Percentiles rank a stretch among this genome's conserved stretches.
Evolutionary conservation across 371 early-diverging fungal species (phyloP).

Genomic region (Mortierella sp.): DNA sequence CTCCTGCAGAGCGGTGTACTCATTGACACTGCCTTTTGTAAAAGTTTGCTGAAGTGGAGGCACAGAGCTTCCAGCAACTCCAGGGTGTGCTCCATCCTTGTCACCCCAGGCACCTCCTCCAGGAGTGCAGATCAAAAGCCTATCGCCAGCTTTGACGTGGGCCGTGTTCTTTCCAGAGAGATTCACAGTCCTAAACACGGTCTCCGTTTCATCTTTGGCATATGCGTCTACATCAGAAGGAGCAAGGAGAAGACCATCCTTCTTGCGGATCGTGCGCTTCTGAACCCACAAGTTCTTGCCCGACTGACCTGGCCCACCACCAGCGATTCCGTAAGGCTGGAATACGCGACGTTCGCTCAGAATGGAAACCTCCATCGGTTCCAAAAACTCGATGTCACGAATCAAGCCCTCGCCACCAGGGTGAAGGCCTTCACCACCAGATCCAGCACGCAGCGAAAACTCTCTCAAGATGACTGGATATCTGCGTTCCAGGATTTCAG

Average conservation of each 20-base stretch:
- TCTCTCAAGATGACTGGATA: constrained; percentile 93
- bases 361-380: constrained; percentile 88
- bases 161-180: constrained; percentile 93
- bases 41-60: constrained; percentile 22
- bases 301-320: constrained; percentile 81
- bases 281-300: constrained; percentile 90
- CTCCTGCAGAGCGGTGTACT: constrained; percentile 47
- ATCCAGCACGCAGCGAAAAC: constrained; percentile 83
- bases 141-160: constrained; percentile 79
- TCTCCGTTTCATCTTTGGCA: constrained; percentile 23
- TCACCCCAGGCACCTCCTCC: constrained; percentile 90
- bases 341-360: constrained; percentile 94
- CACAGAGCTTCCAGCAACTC: constrained; percentile 4
- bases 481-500: constrained; percentile 94
- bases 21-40: constrained; percentile 42
- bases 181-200: constrained; percentile 64
- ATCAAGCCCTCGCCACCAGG: constrained; percentile 92
- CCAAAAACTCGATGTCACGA: constrained; percentile 87
- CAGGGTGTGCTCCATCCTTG: constrained; percentile 13
- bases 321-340: constrained; percentile 89
- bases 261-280: constrained; percentile 52
- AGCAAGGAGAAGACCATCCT: constrained; percentile 38
- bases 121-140: constrained; percentile 89
- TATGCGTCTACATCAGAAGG: not conserved
- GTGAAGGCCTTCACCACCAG: constrained; percentile 87